phyloP scores from a whole-genome alignment of 306 rosid species.

The Cicer pinnatifidum region DNA sequence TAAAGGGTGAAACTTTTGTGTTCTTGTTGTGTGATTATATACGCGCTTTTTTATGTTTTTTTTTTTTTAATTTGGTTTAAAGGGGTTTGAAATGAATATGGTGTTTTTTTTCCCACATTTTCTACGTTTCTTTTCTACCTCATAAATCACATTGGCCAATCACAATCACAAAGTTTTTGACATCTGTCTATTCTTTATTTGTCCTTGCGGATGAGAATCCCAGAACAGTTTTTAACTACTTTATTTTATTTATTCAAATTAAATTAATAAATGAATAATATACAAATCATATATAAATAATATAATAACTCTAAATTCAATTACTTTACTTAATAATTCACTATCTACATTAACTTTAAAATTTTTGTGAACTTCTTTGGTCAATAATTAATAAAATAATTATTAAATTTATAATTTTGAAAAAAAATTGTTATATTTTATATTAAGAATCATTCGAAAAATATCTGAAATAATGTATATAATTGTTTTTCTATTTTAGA shows the following conservation, averaged over 20 bases:
- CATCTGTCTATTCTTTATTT: constrained; percentile 14
- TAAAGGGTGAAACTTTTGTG: background rate
- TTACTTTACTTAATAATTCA: no score
- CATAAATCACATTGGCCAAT: constrained; percentile 35
- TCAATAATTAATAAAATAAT: no score
- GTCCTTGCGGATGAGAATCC: constrained; percentile 16
- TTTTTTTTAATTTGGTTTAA: background rate
- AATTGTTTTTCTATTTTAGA: no score
- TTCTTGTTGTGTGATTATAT: background rate
- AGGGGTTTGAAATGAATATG: constrained; percentile 11
- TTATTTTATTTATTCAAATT: background rate
- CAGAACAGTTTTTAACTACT: background rate
- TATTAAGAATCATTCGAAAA: no score
- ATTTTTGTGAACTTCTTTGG: no score
- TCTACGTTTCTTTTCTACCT: constrained; percentile 48
- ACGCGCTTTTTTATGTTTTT: constrained; percentile 8
- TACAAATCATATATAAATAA: no score
- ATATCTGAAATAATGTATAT: no score
- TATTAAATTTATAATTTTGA: no score
- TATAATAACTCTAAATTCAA: no score
- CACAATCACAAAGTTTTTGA: constrained; percentile 33
- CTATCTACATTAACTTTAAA: no score
- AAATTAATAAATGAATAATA: background rate
- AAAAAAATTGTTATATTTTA: no score
- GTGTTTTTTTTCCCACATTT: constrained; percentile 46